Base-by-base conservation (phyloP, 257 asterid genomes). In the Ajuga chamaepitys region DNA sequence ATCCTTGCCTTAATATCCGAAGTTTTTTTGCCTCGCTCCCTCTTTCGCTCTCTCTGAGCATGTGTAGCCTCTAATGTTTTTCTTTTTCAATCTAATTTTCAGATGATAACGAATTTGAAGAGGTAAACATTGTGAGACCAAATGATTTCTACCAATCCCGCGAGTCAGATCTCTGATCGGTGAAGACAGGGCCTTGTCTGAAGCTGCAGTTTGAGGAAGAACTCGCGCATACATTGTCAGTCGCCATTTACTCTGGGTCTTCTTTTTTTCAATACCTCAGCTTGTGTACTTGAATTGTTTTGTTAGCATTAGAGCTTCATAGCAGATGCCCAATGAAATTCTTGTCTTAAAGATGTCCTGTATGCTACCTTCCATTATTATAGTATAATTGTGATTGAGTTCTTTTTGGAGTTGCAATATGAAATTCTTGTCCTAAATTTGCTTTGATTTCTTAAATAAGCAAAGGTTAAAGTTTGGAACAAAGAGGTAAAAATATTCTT, bases 31-130 rank as follows among this genome's bases (percentile, higher is more conserved):
- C 2, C 37, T 30, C 37, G 37, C 7, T 30, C 37, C 7, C 37
- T 30, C 7, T 30, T 30, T 30, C 4, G 37, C 37, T 30, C 37
- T 30, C 3, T 4, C 7, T 30, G 7, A 30, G 59, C 38, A 26
- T 17, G 28, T 13, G 37, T 13, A 5, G 8, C 8, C 17, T 11
- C 4, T 55, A 25, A 30, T 14, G 44, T 10, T 58, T 45, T 30
- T 8, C 24, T 20, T 32, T 67, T 8, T n/a, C n/a, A n/a, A n/a
- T n/a, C n/a, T n/a, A n/a, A 45, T n/a, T 74, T 40, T 21, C 84
- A 89, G 96, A 77, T 74, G 90, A 83, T 64, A 80, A 75, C 24
- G 88, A 83, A 62, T 89, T 85, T 44, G 95, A 89, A 80, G 96
- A 80, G 4, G 82, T 89, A 34, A 86, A 83, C 78, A 77, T 89